Evolutionary conservation across 495 filamentous ascomycete species (phyloP).

Genomic region (Opeltia flavorubescens): DNA sequence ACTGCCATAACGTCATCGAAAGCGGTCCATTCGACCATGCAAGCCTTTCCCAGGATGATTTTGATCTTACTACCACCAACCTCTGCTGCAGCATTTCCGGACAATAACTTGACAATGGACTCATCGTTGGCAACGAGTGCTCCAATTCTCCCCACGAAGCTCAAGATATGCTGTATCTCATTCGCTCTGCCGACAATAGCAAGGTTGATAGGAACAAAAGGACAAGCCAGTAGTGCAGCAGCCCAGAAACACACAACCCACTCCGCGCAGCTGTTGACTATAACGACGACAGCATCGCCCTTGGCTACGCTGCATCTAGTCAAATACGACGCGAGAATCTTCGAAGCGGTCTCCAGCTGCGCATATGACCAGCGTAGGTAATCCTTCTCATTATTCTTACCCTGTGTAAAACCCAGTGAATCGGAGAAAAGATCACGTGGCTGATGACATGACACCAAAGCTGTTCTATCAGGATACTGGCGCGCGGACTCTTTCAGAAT

Average conservation of each 20-base stretch:
- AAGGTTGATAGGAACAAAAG: neutral
- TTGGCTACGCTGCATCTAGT: neutral
- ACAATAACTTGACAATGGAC: neutral
- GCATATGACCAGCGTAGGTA: neutral
- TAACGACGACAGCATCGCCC: neutral
- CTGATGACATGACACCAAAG: conserved; percentile 2
- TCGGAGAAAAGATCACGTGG: neutral
- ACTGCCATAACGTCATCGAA: neutral
- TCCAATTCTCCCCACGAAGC: neutral
- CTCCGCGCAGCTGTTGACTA: neutral
- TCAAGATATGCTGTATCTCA: neutral
- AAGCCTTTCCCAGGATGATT: neutral
- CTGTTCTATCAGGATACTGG: neutral
- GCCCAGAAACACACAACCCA: neutral
- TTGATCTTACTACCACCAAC: neutral
- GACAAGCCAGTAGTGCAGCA: neutral
- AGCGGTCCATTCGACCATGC: neutral
- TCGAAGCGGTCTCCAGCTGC: neutral
- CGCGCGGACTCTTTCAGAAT: neutral
- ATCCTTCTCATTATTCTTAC: neutral
- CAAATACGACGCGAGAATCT: neutral
- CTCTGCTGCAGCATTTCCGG: neutral
- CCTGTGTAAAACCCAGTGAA: neutral
- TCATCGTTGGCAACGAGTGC: neutral
- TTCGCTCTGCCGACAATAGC: neutral